Conservation (phyloP, 2,329 filamentous ascomycete genomes). For the Didymella sp. region DNA sequence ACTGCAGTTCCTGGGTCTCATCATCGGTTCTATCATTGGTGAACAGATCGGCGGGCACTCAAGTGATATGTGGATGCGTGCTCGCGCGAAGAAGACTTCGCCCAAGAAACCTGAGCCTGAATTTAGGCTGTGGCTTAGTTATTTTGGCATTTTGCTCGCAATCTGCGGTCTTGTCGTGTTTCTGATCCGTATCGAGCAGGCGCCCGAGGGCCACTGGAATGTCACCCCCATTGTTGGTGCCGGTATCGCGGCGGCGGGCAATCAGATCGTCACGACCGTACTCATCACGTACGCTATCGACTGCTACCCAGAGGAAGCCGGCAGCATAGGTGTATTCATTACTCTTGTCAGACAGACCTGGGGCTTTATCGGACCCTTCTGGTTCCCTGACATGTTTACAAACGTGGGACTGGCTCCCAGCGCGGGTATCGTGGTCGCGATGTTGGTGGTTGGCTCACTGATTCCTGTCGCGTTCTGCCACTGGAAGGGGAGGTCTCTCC, state of each 20-base stretch:
- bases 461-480: conserved; percentile 36
- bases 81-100: conserved; percentile 46
- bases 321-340: conserved; percentile 65
- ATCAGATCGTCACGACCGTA: conserved; percentile 68
- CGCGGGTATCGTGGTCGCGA: conserved; percentile 48
- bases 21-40: conserved; percentile 64
- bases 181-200: conserved; percentile 58
- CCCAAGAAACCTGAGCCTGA: conserved; percentile 59
- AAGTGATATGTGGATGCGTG: conserved; percentile 62
- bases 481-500: conserved; percentile 32
- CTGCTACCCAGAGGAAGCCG: conserved; percentile 60
- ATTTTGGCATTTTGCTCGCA: conserved; percentile 59
- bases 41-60: conserved; percentile 64
- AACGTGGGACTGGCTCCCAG: conserved; percentile 47
- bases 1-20: conserved; percentile 64
- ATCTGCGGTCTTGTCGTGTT: conserved; percentile 64
- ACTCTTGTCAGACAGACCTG: conserved; percentile 61
- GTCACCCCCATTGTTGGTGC: conserved; percentile 64
- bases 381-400: conserved; percentile 51
- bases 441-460: conserved; percentile 38
- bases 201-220: conserved; percentile 58
- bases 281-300: conserved; percentile 68
- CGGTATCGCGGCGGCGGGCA: conserved; percentile 60
- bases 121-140: conserved; percentile 64
- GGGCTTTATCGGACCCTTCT: conserved; percentile 53